Evolutionary conservation across 352 stramenopile genomes (phyloP).

Genomic region (Pythium aquatile): DNA sequence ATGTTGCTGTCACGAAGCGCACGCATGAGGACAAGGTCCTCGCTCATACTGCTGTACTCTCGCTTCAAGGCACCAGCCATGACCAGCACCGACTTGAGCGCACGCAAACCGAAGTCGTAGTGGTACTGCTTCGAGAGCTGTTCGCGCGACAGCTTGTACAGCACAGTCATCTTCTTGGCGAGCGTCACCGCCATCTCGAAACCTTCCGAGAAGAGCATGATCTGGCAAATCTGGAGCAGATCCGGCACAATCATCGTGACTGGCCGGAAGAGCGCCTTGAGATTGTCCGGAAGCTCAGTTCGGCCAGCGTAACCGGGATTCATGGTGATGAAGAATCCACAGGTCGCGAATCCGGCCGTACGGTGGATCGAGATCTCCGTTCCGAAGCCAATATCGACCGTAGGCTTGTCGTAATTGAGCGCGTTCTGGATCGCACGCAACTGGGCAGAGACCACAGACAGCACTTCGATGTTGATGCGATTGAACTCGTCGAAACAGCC

Average conservation of each 20-base stretch:
- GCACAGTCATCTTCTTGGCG: constrained; percentile 93
- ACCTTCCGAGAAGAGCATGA: constrained; percentile 93
- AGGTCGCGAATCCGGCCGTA: constrained; percentile 91
- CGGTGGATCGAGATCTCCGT: constrained; percentile 91
- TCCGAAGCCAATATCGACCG: constrained; percentile 90
- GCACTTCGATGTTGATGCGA: constrained; percentile 86
- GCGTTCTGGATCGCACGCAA: constrained; percentile 92
- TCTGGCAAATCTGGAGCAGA: constrained; percentile 91
- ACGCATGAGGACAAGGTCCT: constrained; percentile 95
- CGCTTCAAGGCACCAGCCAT: constrained; percentile 93
- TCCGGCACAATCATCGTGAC: constrained; percentile 95
- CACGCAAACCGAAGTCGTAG: constrained; percentile 94
- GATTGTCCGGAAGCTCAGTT: constrained; percentile 91
- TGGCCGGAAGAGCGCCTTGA: constrained; percentile 92
- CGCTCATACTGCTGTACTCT: constrained; percentile 91
- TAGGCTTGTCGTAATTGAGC: constrained; percentile 90
- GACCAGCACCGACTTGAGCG: constrained; percentile 93
- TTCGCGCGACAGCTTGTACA: constrained; percentile 95
- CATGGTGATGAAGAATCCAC: constrained; percentile 95
- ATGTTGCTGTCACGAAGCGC: constrained; percentile 95
- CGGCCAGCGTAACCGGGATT: constrained; percentile 92
- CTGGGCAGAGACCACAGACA: constrained; percentile 86
- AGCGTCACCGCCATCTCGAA: constrained; percentile 90
- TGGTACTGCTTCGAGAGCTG: constrained; percentile 96
- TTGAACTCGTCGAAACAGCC: constrained; percentile 90